Conservation (phyloP, 2,329 filamentous ascomycete genomes). For the Diplodia scrobiculata region DNA sequence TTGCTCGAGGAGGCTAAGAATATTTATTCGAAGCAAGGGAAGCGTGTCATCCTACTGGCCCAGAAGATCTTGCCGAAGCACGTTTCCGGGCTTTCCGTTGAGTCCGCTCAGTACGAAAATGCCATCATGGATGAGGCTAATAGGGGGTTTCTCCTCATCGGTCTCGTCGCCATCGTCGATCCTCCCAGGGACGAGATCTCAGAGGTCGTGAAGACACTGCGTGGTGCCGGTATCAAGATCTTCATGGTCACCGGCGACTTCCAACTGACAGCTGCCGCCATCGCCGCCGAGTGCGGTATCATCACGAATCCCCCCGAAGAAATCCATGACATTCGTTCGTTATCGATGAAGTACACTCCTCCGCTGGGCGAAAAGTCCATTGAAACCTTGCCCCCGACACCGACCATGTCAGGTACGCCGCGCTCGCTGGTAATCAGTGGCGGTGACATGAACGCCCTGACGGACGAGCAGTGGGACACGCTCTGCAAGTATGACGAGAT, state of each 20-base stretch:
- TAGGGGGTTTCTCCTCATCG: constrained; percentile 55
- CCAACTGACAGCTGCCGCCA: constrained; percentile 71
- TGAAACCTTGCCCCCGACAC: neutral
- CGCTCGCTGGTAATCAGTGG: constrained; percentile 40
- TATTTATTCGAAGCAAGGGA: constrained; percentile 67
- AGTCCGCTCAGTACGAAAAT: constrained; percentile 57
- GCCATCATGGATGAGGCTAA: constrained; percentile 59
- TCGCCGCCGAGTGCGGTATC: constrained; percentile 72
- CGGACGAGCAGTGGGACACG: constrained; percentile 68
- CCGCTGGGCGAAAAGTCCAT: neutral
- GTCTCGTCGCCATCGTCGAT: constrained; percentile 62
- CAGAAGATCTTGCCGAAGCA: constrained; percentile 57
- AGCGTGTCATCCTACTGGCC: constrained; percentile 67
- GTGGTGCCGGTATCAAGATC: constrained; percentile 71
- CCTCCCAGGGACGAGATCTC: constrained; percentile 63
- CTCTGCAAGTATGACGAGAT: constrained; percentile 69
- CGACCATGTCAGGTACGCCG: constrained; percentile 58
- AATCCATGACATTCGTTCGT: constrained; percentile 58
- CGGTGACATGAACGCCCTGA: constrained; percentile 63
- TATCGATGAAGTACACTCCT: constrained; percentile 37
- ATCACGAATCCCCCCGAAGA: constrained; percentile 56
- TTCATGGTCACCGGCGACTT: constrained; percentile 84
- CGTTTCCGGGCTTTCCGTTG: constrained; percentile 31
- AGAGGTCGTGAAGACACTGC: constrained; percentile 62
- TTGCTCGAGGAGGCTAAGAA: constrained; percentile 65